phyloP scores from a whole-genome alignment of 345 rosid species.

The Populus deltoides region DNA sequence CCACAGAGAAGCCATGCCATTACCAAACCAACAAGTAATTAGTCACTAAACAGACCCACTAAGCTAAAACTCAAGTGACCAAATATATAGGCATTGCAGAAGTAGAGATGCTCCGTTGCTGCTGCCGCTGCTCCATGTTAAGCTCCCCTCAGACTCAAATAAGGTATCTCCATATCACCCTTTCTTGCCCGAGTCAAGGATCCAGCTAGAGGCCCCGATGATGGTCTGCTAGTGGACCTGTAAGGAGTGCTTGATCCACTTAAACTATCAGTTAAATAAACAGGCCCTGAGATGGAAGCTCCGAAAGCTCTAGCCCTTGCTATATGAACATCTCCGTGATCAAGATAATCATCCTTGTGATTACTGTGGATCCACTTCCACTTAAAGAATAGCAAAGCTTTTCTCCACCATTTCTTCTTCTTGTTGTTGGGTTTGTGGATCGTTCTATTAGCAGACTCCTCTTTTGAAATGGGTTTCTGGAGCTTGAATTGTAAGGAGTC shows the following conservation, averaged over 20 bases:
- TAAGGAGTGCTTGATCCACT: constrained; percentile 67
- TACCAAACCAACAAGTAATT: not conserved
- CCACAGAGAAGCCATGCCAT: not conserved
- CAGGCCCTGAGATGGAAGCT: constrained; percentile 58
- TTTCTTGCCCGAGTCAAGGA: constrained; percentile 43
- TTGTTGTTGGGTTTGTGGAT: constrained; percentile 46
- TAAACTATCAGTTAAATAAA: constrained; percentile 69
- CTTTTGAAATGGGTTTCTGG: constrained; percentile 77
- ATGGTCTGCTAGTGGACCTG: constrained; percentile 40
- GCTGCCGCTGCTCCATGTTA: constrained; percentile 52
- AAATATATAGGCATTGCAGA: constrained; percentile 34
- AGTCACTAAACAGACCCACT: not conserved
- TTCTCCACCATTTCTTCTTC: constrained; percentile 82
- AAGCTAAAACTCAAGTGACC: constrained; percentile 10
- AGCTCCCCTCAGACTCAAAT: constrained; percentile 74
- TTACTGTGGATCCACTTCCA: constrained; percentile 43
- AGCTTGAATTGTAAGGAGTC: constrained; percentile 76
- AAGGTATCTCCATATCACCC: constrained; percentile 54
- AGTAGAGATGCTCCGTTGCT: constrained; percentile 43
- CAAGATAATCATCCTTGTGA: not conserved
- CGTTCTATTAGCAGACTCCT: constrained; percentile 42
- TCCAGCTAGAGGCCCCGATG: constrained; percentile 76
- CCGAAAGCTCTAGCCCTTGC: constrained; percentile 46
- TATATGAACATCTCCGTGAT: constrained; percentile 37
- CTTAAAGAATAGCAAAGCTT: constrained; percentile 63